Base-by-base conservation (phyloP, 345 rosid species). In the Clausena lansium region DNA sequence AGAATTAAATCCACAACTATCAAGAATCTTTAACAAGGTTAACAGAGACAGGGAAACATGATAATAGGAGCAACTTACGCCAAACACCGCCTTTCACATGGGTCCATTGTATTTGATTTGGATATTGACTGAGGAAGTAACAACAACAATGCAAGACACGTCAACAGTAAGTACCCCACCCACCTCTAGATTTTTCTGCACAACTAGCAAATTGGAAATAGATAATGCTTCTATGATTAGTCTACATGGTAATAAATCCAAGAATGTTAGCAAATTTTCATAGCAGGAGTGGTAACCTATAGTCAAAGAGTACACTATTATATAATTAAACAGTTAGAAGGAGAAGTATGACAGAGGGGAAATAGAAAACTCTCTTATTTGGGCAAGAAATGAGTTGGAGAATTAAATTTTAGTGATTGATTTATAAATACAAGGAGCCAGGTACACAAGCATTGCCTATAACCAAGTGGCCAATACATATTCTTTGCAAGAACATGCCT, bases 161-260 rank as follows among this genome's bases (percentile, higher is more conserved):
- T 96, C 98, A 55, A 96, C 97, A 61, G 93, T 81, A 74, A 96
- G 83, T 65, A 88, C 89, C 86, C 94, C 99, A 60, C 93, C 98
- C 25, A 89, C 93, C 88, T 96, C 99, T 20, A 96, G 95, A 79
- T 83, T 89, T 87, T 94, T 96, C 93, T 96, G 98, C 80, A 91
- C 91, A 86, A 94, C 99, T 96, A 81, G 77, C 80, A 67, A 78
- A 85, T 66, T 74, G 38, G 70, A 77, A 76, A 67, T 10, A 54
- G 57, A 54, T 8, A 61, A 36, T 50, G 15, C 13, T 75, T 64
- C 63, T 45, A 71, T 52, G 52, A 78, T 80, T 65, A 78, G 80
- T 66, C 35, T 24, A 68, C 71, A 35, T 24, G 50, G 41, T 66
- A 41, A 70, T 6, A 62, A 9, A 77, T 65, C 61, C 25, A 54